A percentile compares a stretch with the other conserved stretches of the same genome.
Conservation (phyloP, 164 flowering plant species). For the Liriodendron chinense region DNA sequence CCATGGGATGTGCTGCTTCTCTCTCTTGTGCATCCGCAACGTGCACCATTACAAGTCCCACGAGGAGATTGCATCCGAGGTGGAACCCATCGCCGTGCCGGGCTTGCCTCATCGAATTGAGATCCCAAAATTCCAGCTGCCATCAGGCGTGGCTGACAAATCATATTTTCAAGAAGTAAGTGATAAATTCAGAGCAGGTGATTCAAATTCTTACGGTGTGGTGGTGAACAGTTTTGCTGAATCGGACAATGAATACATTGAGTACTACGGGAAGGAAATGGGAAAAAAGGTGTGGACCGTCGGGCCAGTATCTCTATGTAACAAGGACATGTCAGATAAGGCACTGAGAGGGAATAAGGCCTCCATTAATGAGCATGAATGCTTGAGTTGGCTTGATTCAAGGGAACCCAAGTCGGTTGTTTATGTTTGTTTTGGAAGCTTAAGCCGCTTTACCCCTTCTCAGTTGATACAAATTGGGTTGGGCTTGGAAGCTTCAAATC, state of each 20-base stretch:
- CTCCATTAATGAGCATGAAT: conserved; percentile 24
- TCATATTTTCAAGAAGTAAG: neutral
- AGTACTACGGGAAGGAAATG: conserved; percentile 20
- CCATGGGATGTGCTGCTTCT: conserved; percentile 35
- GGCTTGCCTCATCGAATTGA: conserved; percentile 31
- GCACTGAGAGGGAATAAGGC: conserved; percentile 34
- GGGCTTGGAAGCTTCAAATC: conserved; percentile 49
- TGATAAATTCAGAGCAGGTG: conserved; percentile 21
- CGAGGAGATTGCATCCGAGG: conserved; percentile 19
- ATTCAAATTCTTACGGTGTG: conserved; percentile 26
- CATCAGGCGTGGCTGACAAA: neutral
- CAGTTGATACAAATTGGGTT: conserved; percentile 50
- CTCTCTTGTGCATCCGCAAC: conserved; percentile 14
- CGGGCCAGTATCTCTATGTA: conserved; percentile 47
- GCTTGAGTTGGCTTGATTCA: conserved; percentile 47
- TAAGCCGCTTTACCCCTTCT: conserved; percentile 10
- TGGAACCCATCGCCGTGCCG: conserved; percentile 35
- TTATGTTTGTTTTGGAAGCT: conserved; percentile 53
- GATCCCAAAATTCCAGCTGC: conserved; percentile 30
- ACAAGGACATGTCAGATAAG: conserved; percentile 27
- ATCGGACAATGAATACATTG: conserved; percentile 34
- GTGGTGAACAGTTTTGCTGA: conserved; percentile 42
- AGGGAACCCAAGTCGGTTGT: conserved; percentile 36
- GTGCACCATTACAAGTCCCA: conserved; percentile 11
- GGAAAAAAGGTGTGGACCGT: conserved; percentile 39